A percentile compares a stretch with the other conserved stretches of the same genome.
Conservation (phyloP, 1,139 yeast genomes). For the Yamadazyma conglobata region DNA sequence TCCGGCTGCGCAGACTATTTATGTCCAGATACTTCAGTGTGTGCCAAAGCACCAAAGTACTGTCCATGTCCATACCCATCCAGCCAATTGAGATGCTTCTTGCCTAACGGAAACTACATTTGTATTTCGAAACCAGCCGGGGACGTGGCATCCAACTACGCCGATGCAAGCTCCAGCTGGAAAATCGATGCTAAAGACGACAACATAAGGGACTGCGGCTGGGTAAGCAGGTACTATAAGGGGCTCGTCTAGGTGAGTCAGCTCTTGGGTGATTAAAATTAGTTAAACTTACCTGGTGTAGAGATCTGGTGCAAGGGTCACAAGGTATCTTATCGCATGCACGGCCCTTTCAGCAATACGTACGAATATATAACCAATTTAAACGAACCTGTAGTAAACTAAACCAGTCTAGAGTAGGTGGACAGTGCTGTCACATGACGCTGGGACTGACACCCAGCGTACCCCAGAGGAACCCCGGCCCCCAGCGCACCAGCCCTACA, state of each 20-base stretch:
- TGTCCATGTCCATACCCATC: slow-evolving; percentile 92
- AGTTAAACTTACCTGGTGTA: no score
- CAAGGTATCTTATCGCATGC: no score
- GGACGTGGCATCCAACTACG: slow-evolving; percentile 28
- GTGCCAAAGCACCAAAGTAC: slow-evolving; percentile 64
- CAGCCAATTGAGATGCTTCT: slow-evolving; percentile 74
- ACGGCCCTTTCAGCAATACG: no score
- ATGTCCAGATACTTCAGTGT: slow-evolving; percentile 77
- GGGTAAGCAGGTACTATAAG: slow-evolving; percentile 58
- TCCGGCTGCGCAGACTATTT: slow-evolving; percentile 63
- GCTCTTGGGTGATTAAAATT: neutral
- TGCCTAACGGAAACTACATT: slow-evolving; percentile 66
- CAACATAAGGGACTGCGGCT: slow-evolving; percentile 70
- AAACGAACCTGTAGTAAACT: no score
- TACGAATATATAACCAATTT: no score
- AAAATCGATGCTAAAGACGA: slow-evolving; percentile 50
- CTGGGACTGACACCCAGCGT: no score
- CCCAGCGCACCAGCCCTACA: neutral
- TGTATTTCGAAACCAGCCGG: slow-evolving; percentile 83
- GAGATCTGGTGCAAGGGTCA: slow-evolving; percentile 1
- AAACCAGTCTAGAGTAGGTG: no score
- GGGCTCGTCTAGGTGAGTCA: slow-evolving; percentile 27
- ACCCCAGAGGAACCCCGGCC: neutral
- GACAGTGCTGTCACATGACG: no score
- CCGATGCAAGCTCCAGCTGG: slow-evolving; percentile 50